A percentile compares a stretch with the other conserved stretches of the same genome.
Evolutionary conservation across 371 early-diverging fungal species (phyloP).

Genomic region (Saksenaea oblongispora): DNA sequence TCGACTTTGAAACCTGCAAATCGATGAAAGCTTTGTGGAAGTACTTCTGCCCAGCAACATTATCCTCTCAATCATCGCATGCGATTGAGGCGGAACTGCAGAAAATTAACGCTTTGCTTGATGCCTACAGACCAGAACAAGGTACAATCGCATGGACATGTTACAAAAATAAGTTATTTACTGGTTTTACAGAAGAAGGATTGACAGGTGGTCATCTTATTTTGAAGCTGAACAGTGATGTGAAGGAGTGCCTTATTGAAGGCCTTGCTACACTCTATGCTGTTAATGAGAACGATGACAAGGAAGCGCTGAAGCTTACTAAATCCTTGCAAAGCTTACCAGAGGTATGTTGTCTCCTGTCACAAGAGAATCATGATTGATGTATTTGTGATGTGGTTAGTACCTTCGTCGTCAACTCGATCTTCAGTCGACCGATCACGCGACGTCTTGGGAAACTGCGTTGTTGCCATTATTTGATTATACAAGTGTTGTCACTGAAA

Average conservation of each 20-base stretch:
- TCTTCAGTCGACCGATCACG: background rate
- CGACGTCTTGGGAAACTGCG: slow-evolving; percentile 44
- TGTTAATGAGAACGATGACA: slow-evolving; percentile 59
- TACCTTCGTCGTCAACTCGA: slow-evolving; percentile 29
- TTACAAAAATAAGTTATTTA: background rate
- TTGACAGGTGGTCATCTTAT: slow-evolving; percentile 28
- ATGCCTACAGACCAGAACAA: slow-evolving; percentile 21
- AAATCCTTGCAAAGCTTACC: slow-evolving; percentile 60
- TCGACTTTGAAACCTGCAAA: slow-evolving; percentile 51
- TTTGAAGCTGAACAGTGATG: slow-evolving; percentile 39
- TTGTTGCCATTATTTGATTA: slow-evolving; percentile 57
- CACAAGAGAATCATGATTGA: too few species aligned
- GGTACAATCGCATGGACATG: slow-evolving; percentile 4
- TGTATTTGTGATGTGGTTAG: background rate
- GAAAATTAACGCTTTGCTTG: slow-evolving; percentile 32
- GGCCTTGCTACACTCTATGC: slow-evolving; percentile 75
- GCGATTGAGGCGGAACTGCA: slow-evolving; percentile 47
- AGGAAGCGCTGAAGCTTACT: slow-evolving; percentile 47
- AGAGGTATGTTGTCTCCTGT: slow-evolving; percentile 32
- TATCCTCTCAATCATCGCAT: slow-evolving; percentile 52
- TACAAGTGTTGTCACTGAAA: slow-evolving; percentile 52
- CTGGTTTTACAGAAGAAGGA: slow-evolving; percentile 20
- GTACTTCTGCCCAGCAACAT: slow-evolving; percentile 59
- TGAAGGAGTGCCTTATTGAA: slow-evolving; percentile 70
- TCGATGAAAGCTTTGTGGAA: slow-evolving; percentile 70